Percentiles rank a stretch among this genome's conserved stretches.
Evolutionary conservation across 805 yeast genomes (phyloP).

Genomic region (Candida taoyuanica): DNA sequence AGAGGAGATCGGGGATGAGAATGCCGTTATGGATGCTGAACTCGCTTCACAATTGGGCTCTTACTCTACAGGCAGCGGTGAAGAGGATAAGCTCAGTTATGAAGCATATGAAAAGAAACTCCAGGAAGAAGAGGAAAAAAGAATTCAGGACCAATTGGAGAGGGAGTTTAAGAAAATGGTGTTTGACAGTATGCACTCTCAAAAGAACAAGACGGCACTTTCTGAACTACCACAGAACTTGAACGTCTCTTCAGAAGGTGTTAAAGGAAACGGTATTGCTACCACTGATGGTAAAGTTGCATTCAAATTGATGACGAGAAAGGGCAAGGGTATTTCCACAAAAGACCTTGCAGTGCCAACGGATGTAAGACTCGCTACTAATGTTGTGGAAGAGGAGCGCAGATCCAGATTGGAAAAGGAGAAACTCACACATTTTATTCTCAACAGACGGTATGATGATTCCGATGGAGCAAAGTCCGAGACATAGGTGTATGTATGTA

Average conservation of each 20-base stretch:
- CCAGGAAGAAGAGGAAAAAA: constrained; percentile 37
- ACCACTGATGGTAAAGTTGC: constrained; percentile 26
- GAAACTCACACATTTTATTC: constrained; percentile 51
- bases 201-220: constrained; percentile 10
- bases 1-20: constrained; percentile 29
- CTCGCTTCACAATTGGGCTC: constrained; percentile 5
- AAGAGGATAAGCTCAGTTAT: constrained; percentile 31
- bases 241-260: background rate
- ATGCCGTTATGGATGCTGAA: constrained; percentile 22
- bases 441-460: constrained; percentile 33
- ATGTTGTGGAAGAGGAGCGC: constrained; percentile 46
- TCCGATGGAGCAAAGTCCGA: background rate
- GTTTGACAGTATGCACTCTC: constrained; percentile 42
- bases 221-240: constrained; percentile 18
- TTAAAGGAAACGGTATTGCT: constrained; percentile 17
- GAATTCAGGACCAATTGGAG: constrained; percentile 49
- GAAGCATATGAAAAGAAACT: constrained; percentile 36
- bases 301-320: constrained; percentile 53
- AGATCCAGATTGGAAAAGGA: constrained; percentile 49
- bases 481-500: background rate
- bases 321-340: constrained; percentile 43
- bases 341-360: constrained; percentile 48
- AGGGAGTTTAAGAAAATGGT: constrained; percentile 50
- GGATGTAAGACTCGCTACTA: constrained; percentile 48
- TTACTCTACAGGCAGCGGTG: constrained; percentile 26